Percentiles rank a stretch among this genome's conserved stretches.
These are phyloP conservation scores for Quambalaria eucalypti DNA, from an alignment of 1,284 basidiomycete genomes.

Conservation along the genomic window DNA sequence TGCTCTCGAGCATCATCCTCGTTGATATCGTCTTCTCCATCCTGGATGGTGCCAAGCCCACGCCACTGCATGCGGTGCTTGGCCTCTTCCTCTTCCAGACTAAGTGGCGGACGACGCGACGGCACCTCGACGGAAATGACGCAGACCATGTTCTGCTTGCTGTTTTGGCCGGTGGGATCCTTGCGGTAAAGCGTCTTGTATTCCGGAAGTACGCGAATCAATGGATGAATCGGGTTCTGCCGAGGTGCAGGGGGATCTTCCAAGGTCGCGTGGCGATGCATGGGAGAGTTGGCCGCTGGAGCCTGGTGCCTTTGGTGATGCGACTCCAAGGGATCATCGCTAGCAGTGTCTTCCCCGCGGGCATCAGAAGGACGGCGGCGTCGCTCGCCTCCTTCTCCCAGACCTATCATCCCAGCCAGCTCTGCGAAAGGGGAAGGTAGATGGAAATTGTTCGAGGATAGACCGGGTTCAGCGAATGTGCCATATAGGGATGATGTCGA, in stretches of 20 bases:
- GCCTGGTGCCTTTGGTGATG: no score
- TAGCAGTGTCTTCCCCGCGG: background rate
- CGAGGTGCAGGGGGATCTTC: background rate
- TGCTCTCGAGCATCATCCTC: background rate
- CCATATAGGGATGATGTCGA: no score
- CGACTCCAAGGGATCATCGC: conserved; percentile 14
- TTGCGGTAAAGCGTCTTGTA: conserved; percentile 68
- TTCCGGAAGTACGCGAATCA: conserved; percentile 79
- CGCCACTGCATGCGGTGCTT: background rate
- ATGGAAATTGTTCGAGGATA: no score
- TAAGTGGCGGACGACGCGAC: conserved; percentile 58
- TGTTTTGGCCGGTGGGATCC: conserved; percentile 39
- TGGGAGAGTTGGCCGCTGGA: background rate
- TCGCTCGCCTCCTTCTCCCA: background rate
- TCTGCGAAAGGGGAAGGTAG: conserved; percentile 3
- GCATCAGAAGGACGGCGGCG: background rate
- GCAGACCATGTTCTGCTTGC: conserved; percentile 70
- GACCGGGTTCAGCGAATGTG: no score
- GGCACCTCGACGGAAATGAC: conserved; percentile 83
- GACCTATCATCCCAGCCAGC: conserved; percentile 5
- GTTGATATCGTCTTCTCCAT: background rate
- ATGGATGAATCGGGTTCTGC: conserved; percentile 64
- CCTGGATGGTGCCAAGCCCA: background rate
- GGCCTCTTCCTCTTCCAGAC: conserved; percentile 1
- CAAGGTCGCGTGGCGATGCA: background rate